Base-by-base conservation (phyloP, 2,329 filamentous ascomycete genomes). In the Penicillium carneum region DNA sequence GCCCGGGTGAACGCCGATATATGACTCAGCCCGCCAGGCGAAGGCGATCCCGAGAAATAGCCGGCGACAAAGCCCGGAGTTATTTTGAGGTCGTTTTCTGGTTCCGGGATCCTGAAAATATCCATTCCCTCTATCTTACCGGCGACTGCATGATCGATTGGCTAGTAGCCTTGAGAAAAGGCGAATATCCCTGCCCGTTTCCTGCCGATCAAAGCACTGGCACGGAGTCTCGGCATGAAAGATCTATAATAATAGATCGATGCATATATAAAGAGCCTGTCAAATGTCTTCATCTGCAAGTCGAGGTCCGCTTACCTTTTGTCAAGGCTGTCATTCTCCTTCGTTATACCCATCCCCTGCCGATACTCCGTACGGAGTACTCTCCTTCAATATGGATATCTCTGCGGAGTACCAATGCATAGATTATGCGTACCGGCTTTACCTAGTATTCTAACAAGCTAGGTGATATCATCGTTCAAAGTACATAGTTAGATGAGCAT, bases 41-140 rank as follows among this genome's bases (percentile, higher is more conserved):
- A 14, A 36, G 6, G 65, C 61, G 50, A 61, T 39, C 48, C 67
- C 66, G 66, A 67, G 47, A 63, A 61, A 62, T 62, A 48, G 29
- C 57, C 58, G 50, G 42, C 26, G 14, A 45, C 59, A 62, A 53
- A 62, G 47, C 55, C 48, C 47, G 39, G 42, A 36, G 29, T 36
- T 12, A 12, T 16, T 29, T 58, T 33, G 47, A 45, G 31, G 33
- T 36, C 47, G 23, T 38, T 46, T 45, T 48, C 5, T 29, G 23
- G 1, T 23, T 29, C 43, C 36, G 46, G 45, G 55, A 36, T 54
- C 2, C 18, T 47, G 20, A 18, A n/a, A 47, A 38, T 20, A 38
- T 29, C 20, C 23, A 14, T 31, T 16, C 12, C 12, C 11, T 34
- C 10, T 26, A 36, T 48, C 18, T 55, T 39, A 36, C 51, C 41